Percentiles rank a stretch among this genome's conserved stretches.
Evolutionary conservation across 768 basidiomycete species (phyloP).

Genomic region (Pleurotus djamor): DNA sequence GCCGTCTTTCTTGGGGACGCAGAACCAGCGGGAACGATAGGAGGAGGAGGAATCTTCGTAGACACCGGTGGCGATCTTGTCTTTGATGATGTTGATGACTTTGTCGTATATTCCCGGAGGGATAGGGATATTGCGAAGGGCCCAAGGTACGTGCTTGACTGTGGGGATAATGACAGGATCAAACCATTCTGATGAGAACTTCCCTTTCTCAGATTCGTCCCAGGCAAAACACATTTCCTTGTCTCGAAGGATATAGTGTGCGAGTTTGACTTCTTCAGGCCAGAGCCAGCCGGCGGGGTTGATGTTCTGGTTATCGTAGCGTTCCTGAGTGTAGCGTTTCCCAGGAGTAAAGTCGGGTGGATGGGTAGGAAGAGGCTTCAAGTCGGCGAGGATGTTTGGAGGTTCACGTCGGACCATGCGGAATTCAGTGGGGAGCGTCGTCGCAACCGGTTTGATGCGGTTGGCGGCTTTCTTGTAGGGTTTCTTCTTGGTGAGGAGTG

Average conservation of each 20-base stretch:
- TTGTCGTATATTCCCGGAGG: slow-evolving; percentile 25
- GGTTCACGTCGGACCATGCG: slow-evolving; percentile 15
- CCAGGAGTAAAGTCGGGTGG: slow-evolving; percentile 19
- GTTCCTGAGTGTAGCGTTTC: slow-evolving; percentile 16
- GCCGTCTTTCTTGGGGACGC: slow-evolving; percentile 34
- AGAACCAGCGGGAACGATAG: slow-evolving; percentile 38
- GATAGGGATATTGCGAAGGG: slow-evolving; percentile 26
- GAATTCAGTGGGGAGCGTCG: slow-evolving; percentile 19
- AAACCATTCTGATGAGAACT: slow-evolving; percentile 23
- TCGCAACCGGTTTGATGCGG: slow-evolving; percentile 8
- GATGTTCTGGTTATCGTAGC: slow-evolving; percentile 15
- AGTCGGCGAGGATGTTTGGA: slow-evolving; percentile 19
- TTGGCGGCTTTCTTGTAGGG: slow-evolving; percentile 9
- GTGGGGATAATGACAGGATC: slow-evolving; percentile 26
- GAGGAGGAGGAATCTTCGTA: slow-evolving; percentile 37
- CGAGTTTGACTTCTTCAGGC: slow-evolving; percentile 23
- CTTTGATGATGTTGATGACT: slow-evolving; percentile 26
- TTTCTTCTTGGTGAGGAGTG: not conserved
- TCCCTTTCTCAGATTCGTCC: slow-evolving; percentile 23
- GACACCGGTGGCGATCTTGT: slow-evolving; percentile 33
- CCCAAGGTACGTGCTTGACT: slow-evolving; percentile 31
- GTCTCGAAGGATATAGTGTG: slow-evolving; percentile 15
- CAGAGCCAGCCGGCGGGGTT: slow-evolving; percentile 17
- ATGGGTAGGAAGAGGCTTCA: slow-evolving; percentile 14
- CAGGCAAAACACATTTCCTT: slow-evolving; percentile 26